These are phyloP conservation scores for peach (Prunus persica) DNA, from an alignment of 306 rosid genomes.

Conservation along the genomic window Prunus_persica_NCBIv2 NC_034014.1:29075501-29076000, in stretches of 20 bases:
- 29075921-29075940: constrained; percentile 10
- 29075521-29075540: constrained; percentile 26
- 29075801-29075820: not conserved
- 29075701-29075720: constrained; percentile 5
- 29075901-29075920: not conserved
- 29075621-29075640: constrained; percentile 28
- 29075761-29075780: constrained; percentile 7
- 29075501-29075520: constrained; percentile 25
- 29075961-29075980: constrained; percentile 17
- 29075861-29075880: not conserved
- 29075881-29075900: not conserved
- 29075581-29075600: not conserved
- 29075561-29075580: constrained; percentile 11
- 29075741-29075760: constrained; percentile 5
- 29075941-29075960: not conserved
- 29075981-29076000: constrained; percentile 11
- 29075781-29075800: not conserved
- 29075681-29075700: not conserved
- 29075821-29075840: not conserved
- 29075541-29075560: constrained; percentile 23
- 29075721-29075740: not conserved
- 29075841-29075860: not conserved
- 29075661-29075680: constrained; percentile 13
- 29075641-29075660: constrained; percentile 16
- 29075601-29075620: not conserved